These are phyloP conservation scores for Capsella bursapastoris DNA, from an alignment of 345 rosid genomes.

Conservation along the genomic window DNA sequence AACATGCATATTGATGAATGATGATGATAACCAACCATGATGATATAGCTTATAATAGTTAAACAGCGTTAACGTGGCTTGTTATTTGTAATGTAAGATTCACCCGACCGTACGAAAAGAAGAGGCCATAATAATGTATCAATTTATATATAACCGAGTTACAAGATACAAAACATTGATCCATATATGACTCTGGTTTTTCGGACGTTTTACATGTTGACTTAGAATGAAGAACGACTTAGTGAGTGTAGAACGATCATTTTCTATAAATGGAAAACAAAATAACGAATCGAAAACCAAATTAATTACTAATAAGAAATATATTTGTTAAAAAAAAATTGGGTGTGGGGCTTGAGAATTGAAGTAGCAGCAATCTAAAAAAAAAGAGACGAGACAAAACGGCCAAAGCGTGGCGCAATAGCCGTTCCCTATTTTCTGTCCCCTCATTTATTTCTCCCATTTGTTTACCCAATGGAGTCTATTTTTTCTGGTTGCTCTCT, in stretches of 20 bases:
- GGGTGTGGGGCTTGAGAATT: slow-evolving; percentile 21
- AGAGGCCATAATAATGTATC: no score
- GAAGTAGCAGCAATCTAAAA: slow-evolving; percentile 37
- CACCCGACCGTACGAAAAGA: no score
- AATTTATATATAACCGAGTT: no score
- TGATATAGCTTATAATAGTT: no score
- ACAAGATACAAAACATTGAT: no score
- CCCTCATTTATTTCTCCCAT: slow-evolving; percentile 51
- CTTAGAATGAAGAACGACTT: background rate
- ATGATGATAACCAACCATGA: no score
- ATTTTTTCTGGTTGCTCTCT: no score
- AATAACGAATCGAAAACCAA: slow-evolving; percentile 9
- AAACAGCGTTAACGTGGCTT: no score
- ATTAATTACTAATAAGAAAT: background rate
- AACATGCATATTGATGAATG: background rate
- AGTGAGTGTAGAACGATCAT: background rate
- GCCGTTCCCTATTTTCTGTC: slow-evolving; percentile 53
- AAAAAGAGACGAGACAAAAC: slow-evolving; percentile 55
- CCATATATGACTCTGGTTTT: no score
- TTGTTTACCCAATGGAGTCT: background rate
- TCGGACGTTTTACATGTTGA: background rate
- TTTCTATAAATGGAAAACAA: slow-evolving; percentile 7
- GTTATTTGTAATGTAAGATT: no score
- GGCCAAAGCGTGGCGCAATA: slow-evolving; percentile 51
- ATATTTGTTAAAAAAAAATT: background rate